Evolutionary conservation across 2,329 filamentous ascomycete genomes (phyloP).

Genomic region (Colletotrichum camelliae): DNA sequence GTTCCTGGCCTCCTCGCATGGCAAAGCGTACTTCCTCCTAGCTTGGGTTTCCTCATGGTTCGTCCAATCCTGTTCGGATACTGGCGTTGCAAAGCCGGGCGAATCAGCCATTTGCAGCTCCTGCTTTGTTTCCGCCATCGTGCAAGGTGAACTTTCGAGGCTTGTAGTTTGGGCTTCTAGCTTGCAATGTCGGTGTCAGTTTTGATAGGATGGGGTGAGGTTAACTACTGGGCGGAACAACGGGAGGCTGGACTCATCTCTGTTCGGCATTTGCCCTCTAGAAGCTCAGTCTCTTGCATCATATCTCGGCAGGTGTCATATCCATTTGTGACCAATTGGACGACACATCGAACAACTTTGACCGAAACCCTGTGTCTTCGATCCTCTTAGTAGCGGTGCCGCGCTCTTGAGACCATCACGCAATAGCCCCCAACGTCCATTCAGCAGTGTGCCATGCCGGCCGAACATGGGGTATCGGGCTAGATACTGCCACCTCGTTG

Average conservation of each 20-base stretch:
- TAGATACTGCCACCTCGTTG: background rate
- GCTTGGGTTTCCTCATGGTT: constrained; percentile 18
- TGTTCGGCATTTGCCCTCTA: background rate
- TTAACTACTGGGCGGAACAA: background rate
- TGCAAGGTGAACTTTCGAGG: background rate
- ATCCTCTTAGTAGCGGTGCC: background rate
- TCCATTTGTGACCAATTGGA: background rate
- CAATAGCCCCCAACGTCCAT: background rate
- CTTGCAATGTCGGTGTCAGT: background rate
- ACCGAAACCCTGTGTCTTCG: too few relatives aligned
- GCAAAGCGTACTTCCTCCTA: constrained; percentile 20
- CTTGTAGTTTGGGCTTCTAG: too few relatives aligned
- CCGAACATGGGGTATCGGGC: background rate
- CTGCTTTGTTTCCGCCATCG: background rate
- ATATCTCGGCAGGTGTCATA: background rate
- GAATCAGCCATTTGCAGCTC: background rate
- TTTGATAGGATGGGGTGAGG: background rate
- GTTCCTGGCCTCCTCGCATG: background rate
- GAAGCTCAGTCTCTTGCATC: background rate
- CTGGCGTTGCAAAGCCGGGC: background rate
- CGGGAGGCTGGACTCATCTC: background rate
- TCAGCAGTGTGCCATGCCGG: background rate
- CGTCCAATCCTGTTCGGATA: constrained; percentile 18
- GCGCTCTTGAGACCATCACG: constrained; percentile 6
- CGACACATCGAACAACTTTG: background rate